Percentiles rank a stretch among this genome's conserved stretches.
Conservation (phyloP, 2,329 filamentous ascomycete species). For the Xylaria sp. region DNA sequence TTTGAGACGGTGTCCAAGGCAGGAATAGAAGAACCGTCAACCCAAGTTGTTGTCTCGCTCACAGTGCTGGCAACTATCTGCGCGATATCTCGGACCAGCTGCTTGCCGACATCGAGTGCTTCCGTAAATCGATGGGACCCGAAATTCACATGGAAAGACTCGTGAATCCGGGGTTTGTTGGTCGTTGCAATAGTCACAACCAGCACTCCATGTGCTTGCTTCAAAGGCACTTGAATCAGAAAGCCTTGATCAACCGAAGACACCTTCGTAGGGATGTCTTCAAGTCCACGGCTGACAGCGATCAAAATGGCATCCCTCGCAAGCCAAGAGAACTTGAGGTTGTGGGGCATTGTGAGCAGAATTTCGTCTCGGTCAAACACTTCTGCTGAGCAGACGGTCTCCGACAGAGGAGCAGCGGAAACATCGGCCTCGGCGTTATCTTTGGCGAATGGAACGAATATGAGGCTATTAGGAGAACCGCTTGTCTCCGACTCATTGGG, state of each 20-base stretch:
- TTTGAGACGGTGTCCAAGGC: conserved; percentile 31
- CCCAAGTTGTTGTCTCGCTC: conserved; percentile 33
- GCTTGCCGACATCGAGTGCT: conserved; percentile 40
- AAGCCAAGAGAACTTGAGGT: conserved; percentile 50
- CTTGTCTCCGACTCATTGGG: conserved; percentile 32
- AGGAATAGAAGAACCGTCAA: conserved; percentile 32
- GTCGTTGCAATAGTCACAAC: conserved; percentile 54
- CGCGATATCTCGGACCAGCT: conserved; percentile 36
- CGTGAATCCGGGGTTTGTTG: conserved; percentile 55
- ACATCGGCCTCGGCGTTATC: conserved; percentile 31
- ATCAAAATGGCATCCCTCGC: conserved; percentile 52
- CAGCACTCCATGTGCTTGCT: conserved; percentile 53
- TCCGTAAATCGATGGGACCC: conserved; percentile 44
- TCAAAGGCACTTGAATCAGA: conserved; percentile 45
- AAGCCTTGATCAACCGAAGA: conserved; percentile 47
- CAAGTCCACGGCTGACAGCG: conserved; percentile 46
- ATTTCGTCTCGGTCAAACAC: conserved; percentile 46
- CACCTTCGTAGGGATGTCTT: conserved; percentile 45
- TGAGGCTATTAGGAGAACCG: conserved; percentile 32
- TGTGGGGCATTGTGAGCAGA: conserved; percentile 48
- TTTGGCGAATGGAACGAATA: conserved; percentile 39
- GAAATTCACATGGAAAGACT: conserved; percentile 57
- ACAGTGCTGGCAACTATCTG: conserved; percentile 40
- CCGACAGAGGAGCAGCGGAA: conserved; percentile 27
- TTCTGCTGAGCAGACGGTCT: conserved; percentile 42